Evolutionary conservation across 305 asterid species (phyloP).

Genomic region (Ilex paraguariensis): DNA sequence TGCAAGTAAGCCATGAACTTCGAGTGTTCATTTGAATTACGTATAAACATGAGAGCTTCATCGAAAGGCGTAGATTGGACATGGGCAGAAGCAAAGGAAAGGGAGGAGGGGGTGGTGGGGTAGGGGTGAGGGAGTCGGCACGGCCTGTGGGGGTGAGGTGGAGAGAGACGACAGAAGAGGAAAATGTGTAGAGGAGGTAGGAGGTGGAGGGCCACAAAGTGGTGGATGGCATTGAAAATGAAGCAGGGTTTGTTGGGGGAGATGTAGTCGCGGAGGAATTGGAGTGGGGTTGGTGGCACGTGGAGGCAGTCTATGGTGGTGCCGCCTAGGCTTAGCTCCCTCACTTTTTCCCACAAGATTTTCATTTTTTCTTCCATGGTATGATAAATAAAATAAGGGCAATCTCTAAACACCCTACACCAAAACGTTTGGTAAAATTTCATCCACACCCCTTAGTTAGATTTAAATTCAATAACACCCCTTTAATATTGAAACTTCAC

Average conservation of each 20-base stretch:
- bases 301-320: constrained; percentile 50
- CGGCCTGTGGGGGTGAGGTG: constrained; percentile 88
- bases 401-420: too few species aligned
- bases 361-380: constrained; percentile 24
- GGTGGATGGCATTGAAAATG: constrained; percentile 65
- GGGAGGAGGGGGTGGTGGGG: constrained; percentile 44
- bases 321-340: constrained; percentile 55
- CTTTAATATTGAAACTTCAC: too few species aligned
- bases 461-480: too few species aligned
- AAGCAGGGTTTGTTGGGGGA: constrained; percentile 78
- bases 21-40: constrained; percentile 19
- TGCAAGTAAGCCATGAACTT: constrained; percentile 60
- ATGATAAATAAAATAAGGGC: too few species aligned
- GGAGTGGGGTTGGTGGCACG: too few species aligned
- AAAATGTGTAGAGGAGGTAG: constrained; percentile 58
- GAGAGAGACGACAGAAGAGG: constrained; percentile 62
- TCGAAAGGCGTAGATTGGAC: constrained; percentile 50
- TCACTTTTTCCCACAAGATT: constrained; percentile 65
- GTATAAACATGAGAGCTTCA: constrained; percentile 45
- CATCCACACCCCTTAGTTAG: too few species aligned
- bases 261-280: constrained; percentile 78
- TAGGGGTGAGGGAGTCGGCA: constrained; percentile 65
- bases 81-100: constrained; percentile 78
- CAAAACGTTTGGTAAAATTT: too few species aligned
- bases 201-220: constrained; percentile 57